Percentiles rank a stretch among this genome's conserved stretches.
phyloP scores from a whole-genome alignment of 306 rosid species.

The Abrus pulchellus region DNA sequence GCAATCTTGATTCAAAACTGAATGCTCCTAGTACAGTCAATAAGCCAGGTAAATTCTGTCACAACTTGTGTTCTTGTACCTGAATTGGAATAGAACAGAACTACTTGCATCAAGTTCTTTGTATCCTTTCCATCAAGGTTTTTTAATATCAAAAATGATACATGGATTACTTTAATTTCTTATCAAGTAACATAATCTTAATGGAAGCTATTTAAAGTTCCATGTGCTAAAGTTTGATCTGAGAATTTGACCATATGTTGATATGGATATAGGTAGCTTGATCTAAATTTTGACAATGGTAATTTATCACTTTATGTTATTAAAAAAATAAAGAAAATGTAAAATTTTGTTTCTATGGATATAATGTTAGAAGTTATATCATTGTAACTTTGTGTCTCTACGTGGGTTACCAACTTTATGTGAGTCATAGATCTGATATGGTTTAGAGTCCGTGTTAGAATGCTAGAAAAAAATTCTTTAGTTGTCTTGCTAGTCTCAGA shows the following conservation, averaged over 20 bases:
- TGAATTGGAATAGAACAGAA: background rate
- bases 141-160: background rate
- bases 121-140: too few relatives aligned
- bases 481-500: slow-evolving; percentile 3
- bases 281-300: background rate
- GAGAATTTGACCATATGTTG: background rate
- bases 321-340: background rate
- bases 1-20: slow-evolving; percentile 68
- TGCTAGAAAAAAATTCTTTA: slow-evolving; percentile 7
- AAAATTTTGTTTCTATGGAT: background rate
- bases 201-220: background rate
- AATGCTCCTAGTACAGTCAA: slow-evolving; percentile 62
- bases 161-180: background rate
- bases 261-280: background rate
- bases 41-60: slow-evolving; percentile 67
- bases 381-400: background rate
- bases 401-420: slow-evolving; percentile 1
- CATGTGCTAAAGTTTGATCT: background rate
- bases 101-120: background rate
- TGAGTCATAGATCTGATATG: slow-evolving; percentile 9
- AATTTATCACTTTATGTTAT: slow-evolving; percentile 5
- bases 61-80: slow-evolving; percentile 25
- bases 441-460: slow-evolving; percentile 20
- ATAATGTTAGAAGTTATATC: background rate
- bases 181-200: background rate